phyloP scores from a whole-genome alignment of 1,284 basidiomycete genomes.

The Cryptococcus sp. region DNA sequence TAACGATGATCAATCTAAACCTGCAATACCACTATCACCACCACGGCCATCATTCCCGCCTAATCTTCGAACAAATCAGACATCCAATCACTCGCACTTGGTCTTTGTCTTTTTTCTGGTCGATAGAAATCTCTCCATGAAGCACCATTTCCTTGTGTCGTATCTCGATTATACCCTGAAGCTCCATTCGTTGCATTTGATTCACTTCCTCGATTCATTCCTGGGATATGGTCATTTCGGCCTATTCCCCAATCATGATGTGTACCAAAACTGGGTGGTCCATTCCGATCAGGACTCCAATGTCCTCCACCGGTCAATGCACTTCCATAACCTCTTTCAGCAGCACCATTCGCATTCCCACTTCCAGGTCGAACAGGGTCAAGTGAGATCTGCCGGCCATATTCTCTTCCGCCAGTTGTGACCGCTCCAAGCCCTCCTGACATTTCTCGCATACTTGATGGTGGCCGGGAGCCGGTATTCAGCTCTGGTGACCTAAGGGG shows the following conservation, averaged over 20 bases:
- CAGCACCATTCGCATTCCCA: neutral
- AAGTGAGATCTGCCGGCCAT: neutral
- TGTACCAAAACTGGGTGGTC: neutral
- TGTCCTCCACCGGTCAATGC: constrained; percentile 1
- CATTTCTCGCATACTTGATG: neutral
- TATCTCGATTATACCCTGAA: too few relatives aligned
- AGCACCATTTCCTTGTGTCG: too few relatives aligned
- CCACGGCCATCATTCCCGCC: too few relatives aligned
- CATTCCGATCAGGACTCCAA: neutral
- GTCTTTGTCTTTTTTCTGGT: neutral
- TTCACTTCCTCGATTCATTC: too few relatives aligned
- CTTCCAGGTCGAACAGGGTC: neutral
- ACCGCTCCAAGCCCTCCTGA: too few relatives aligned
- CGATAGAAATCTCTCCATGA: neutral
- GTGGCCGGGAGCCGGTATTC: constrained; percentile 5
- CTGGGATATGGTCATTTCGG: too few relatives aligned
- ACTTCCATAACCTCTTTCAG: neutral
- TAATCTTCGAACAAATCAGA: too few relatives aligned
- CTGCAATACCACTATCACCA: too few relatives aligned
- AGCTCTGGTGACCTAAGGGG: neutral
- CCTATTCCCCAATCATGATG: neutral
- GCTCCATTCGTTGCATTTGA: too few relatives aligned
- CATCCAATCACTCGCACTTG: neutral
- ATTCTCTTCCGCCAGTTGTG: neutral
- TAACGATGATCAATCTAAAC: too few relatives aligned